phyloP scores from a whole-genome alignment of 2,329 filamentous ascomycete genomes.

The Blastomyces emzantsi region DNA sequence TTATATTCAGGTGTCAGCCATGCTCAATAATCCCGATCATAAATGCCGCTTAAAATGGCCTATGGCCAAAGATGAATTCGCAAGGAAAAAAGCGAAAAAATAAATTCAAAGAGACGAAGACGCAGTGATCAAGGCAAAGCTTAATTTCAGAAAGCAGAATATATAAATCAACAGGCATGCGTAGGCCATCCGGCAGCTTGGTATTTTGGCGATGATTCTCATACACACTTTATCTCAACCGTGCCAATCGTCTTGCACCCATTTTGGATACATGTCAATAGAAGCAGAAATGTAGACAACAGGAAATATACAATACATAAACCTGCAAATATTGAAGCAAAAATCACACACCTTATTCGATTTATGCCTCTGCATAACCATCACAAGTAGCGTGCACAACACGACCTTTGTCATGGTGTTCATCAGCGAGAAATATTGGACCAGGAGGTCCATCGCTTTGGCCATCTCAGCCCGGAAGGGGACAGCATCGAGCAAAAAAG shows the following conservation, averaged over 20 bases:
- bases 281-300: neutral
- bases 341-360: neutral
- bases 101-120: neutral
- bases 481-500: neutral
- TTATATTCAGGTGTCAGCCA: neutral
- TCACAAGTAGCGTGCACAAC: neutral
- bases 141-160: neutral
- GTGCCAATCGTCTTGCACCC: neutral
- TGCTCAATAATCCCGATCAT: neutral
- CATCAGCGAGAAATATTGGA: constrained; percentile 1
- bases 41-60: neutral
- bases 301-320: neutral
- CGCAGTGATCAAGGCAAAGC: neutral
- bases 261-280: neutral
- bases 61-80: neutral
- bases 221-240: neutral
- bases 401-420: constrained; percentile 3
- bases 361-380: constrained; percentile 1
- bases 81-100: neutral
- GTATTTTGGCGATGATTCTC: neutral
- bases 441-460: neutral
- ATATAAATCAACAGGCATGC: neutral
- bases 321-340: neutral
- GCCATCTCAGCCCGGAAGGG: constrained; percentile 1
- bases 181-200: neutral